These are phyloP conservation scores for Pseudogymnoascus sp. DNA, from an alignment of 2,329 filamentous ascomycete species.

Conservation along the genomic window DNA sequence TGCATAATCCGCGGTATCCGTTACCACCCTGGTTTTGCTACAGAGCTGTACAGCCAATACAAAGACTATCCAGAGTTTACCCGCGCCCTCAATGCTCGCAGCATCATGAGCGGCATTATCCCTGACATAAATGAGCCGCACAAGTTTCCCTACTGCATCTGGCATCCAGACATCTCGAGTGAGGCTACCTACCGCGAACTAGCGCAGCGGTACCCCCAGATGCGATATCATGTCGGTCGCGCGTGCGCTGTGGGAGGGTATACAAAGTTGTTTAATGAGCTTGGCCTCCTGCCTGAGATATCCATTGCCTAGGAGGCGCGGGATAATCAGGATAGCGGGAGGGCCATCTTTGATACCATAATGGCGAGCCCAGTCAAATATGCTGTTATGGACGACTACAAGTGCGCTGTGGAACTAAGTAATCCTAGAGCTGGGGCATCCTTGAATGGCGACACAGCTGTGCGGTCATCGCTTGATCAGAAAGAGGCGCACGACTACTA, in stretches of 20 bases:
- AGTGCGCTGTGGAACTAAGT: conserved; percentile 15
- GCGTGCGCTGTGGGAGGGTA: conserved; percentile 36
- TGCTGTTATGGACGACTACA: conserved; percentile 34
- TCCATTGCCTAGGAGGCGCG: conserved; percentile 36
- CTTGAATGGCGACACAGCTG: conserved; percentile 33
- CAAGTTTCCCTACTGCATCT: conserved; percentile 35
- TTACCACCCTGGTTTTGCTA: background rate
- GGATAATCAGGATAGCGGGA: conserved; percentile 20
- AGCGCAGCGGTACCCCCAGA: conserved; percentile 25
- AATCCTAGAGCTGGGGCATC: conserved; percentile 7
- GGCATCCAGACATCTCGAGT: conserved; percentile 33
- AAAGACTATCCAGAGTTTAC: background rate
- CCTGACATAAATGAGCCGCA: conserved; percentile 23
- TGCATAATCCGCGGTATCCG: background rate
- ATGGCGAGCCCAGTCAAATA: conserved; percentile 25
- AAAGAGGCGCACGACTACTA: too few relatives aligned
- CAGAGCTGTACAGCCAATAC: background rate
- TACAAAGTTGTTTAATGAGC: conserved; percentile 29
- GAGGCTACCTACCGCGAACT: conserved; percentile 20
- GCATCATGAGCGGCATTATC: conserved; percentile 32
- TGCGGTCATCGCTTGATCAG: conserved; percentile 22
- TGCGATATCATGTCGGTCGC: conserved; percentile 34
- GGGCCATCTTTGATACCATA: conserved; percentile 28
- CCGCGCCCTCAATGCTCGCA: conserved; percentile 28
- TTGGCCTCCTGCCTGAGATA: conserved; percentile 33